Evolutionary conservation across 2,329 filamentous ascomycete species (phyloP), one percentile per base, ranked within the genome.

Genomic region (Ophiostoma ips): DNA sequence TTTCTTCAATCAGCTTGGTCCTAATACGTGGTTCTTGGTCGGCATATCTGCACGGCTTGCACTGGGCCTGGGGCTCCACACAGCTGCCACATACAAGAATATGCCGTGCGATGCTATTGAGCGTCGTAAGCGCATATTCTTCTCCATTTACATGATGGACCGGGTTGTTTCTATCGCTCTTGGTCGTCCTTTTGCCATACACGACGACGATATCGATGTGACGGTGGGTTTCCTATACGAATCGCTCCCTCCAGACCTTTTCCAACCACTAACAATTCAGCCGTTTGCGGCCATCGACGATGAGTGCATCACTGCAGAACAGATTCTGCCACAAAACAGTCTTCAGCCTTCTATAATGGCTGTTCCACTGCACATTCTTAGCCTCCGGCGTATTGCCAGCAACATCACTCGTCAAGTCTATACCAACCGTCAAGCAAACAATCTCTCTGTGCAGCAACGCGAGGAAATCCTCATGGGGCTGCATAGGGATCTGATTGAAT

Each of bases 141-240:
- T 68, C 38, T 70, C 66, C 1, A 59, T 72, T 5, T 72, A 71
- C 45, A 71, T 71, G 68, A 71, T 71, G 69, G 69, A 72, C 57
- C 65, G 64, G 1, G 62, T 71, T 1, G 68, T 70, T 5, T 71
- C 68, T 6, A 63, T 66, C 28, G 64, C 68, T 2, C 55, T 71
- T 2, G 69, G 69, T 1, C 61, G 69, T 1, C 68, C 69, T 0
- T 71, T 70, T 54, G 68, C 67, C 3, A 60, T 71, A 3, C 66
- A 69, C 19, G 69, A 71, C 40, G 66, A 70, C 36, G 68, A 71
- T 50, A 67, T 71, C 7, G 66, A 69, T 41, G 61, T 70, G 2
- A 16, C 40, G 24, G 40, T 43, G 30, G 5, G 40, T 18, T 3
- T 3, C 19, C 21, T n/a, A n/a, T 13, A 15, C 16, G n/a, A n/a